Evolutionary conservation across 2,329 filamentous ascomycete species (phyloP).

Genomic region (Trichophyton simii): DNA sequence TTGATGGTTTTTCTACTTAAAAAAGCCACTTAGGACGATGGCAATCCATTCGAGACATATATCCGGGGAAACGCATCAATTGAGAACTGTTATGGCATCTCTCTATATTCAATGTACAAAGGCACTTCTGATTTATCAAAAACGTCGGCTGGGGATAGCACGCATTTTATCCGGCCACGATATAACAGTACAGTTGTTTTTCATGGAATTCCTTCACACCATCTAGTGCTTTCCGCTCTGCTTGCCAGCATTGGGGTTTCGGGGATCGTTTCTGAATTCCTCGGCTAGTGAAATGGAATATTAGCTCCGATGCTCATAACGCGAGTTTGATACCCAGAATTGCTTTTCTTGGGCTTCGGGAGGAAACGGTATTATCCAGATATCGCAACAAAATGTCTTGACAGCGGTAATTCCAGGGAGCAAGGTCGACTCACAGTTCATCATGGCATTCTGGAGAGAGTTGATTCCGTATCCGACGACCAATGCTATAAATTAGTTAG

Average conservation of each 20-base stretch:
- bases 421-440: slow-evolving; percentile 51
- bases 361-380: neutral
- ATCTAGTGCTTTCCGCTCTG: slow-evolving; percentile 24
- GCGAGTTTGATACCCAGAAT: neutral
- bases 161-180: neutral
- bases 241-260: slow-evolving; percentile 47
- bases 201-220: neutral
- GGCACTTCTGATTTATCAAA: slow-evolving; percentile 5
- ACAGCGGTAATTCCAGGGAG: neutral
- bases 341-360: neutral
- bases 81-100: slow-evolving; percentile 4
- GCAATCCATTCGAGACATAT: neutral
- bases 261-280: slow-evolving; percentile 94
- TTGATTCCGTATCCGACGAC: slow-evolving; percentile 89
- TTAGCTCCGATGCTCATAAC: neutral
- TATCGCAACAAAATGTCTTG: neutral
- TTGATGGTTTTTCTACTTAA: too few species aligned
- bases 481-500: slow-evolving; percentile 39
- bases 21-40: neutral
- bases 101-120: slow-evolving; percentile 16
- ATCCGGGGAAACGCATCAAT: neutral
- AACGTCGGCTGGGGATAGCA: neutral
- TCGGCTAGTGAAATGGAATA: slow-evolving; percentile 47
- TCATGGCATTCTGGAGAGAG: slow-evolving; percentile 63
- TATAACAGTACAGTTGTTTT: slow-evolving; percentile 3